Evolutionary conservation across 305 asterid species (phyloP).

Genomic region (Fraxinus floribunda): DNA sequence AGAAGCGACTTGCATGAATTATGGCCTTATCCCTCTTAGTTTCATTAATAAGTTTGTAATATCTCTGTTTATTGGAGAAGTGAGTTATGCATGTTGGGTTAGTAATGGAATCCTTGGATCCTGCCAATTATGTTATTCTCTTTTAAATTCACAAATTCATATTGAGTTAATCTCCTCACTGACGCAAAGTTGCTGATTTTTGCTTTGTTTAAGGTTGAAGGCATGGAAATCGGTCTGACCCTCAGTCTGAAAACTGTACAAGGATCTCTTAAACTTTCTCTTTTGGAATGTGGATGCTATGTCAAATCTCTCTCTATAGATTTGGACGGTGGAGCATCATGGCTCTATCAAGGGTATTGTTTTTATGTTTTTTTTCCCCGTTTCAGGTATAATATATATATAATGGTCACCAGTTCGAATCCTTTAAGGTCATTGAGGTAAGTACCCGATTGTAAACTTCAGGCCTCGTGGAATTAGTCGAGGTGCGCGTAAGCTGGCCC

Average conservation of each 20-base stretch:
- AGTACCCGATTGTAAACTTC: too few relatives aligned
- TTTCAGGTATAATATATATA: background rate
- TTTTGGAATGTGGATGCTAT: constrained; percentile 74
- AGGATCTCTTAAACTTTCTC: constrained; percentile 71
- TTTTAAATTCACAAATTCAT: background rate
- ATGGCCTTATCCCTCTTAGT: background rate
- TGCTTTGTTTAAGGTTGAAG: constrained; percentile 63
- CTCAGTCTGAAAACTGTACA: constrained; percentile 48
- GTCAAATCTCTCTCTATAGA: constrained; percentile 62
- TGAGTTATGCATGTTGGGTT: background rate
- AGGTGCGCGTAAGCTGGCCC: too few relatives aligned
- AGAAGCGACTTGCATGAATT: background rate
- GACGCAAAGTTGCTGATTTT: constrained; percentile 19
- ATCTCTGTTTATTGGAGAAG: background rate
- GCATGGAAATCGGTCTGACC: constrained; percentile 70
- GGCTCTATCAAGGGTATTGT: constrained; percentile 91
- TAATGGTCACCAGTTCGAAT: too few relatives aligned
- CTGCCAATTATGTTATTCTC: constrained; percentile 1
- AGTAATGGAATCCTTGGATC: background rate
- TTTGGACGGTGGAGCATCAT: constrained; percentile 91
- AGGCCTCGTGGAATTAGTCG: too few relatives aligned
- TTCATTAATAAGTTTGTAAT: background rate
- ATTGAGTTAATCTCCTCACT: background rate
- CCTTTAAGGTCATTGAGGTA: too few relatives aligned
- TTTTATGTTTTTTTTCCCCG: background rate